Evolutionary conservation across 2,329 filamentous ascomycete genomes (phyloP), one percentile per base, ranked within the genome.

Genomic region (Cladosporium sp.): DNA sequence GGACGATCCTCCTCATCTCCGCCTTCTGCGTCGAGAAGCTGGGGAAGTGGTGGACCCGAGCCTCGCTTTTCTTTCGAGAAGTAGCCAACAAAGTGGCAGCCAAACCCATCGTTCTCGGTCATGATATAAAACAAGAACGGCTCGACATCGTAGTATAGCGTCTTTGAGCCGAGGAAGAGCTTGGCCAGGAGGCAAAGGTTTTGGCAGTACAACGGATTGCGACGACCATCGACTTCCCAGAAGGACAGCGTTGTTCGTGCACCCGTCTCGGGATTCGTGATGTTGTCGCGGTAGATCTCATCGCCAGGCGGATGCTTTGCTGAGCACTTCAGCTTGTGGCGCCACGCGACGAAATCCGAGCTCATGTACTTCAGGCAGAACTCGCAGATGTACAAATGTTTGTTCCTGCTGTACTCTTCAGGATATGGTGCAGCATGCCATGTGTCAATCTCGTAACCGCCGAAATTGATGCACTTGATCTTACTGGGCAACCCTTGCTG

Each of bases 311-410:
- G 96, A 74, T 98, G 93, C 77, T 98, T 98, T 39, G 93, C 93
- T 6, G 92, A 91, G 72, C 95, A 99, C 81, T 99, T 99, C 72
- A 84, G 78, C 78, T 98, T 98, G 79, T 99, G 95, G 62, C 95
- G 88, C 92, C 94, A 98, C 16, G 95, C 94, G 30, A 99, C 95
- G 73, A 96, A 98, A 76, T 97, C 94, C 21, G 95, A 98, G 78
- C 96, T 97, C 93, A 99, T 97, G 81, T 99, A 99, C 79, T 98
- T 99, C 67, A 99, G 84, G 76, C 95, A 99, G 78, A 98, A 99
- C 78, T 99, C 96, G 83, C 95, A 99, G 69, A 99, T 98, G 79
- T 97, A 98, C n/a, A 99, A 85, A 43, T 97, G 91, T 32, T 92
- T 89, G 76, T 99, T 98, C 69, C 94, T 89, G 77, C 93, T 98